Evolutionary conservation across 2,329 filamentous ascomycete genomes (phyloP).

Genomic region (Trichophyton benhamiae): DNA sequence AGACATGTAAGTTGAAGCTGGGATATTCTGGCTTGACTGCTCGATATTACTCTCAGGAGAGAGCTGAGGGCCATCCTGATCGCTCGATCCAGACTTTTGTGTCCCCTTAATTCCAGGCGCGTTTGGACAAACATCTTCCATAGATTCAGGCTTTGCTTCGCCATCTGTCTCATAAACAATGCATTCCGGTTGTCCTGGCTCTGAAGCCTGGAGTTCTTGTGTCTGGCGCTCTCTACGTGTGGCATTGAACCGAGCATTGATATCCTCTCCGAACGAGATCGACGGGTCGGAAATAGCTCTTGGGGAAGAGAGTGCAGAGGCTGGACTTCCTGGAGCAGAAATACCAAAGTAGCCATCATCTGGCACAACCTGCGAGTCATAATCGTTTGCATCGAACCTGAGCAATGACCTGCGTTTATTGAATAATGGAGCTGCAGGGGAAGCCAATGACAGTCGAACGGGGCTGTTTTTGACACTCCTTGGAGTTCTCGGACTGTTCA

Average conservation of each 20-base stretch:
- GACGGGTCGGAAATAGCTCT: not conserved
- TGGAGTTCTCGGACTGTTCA: not conserved
- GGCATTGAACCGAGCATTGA: not conserved
- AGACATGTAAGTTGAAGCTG: not conserved
- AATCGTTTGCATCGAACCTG: not conserved
- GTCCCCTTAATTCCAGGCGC: not conserved
- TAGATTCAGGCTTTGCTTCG: constrained; percentile 26
- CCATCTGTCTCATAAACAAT: constrained; percentile 34
- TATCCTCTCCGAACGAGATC: not conserved
- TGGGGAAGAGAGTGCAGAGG: constrained; percentile 2
- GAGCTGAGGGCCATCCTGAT: not conserved
- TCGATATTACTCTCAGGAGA: not conserved
- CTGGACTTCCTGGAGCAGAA: not conserved
- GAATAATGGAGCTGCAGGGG: not conserved
- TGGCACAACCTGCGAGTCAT: not conserved
- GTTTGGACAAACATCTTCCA: constrained; percentile 16
- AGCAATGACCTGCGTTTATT: not conserved
- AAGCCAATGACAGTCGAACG: not conserved
- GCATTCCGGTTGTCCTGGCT: not conserved
- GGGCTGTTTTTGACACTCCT: not conserved
- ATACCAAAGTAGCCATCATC: not conserved
- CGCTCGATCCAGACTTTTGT: not conserved
- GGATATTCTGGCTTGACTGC: not conserved
- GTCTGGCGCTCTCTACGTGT: not conserved
- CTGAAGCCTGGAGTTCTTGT: not conserved